Conservation (phyloP, 2,329 filamentous ascomycete species). For the Colletotrichum caudatum region DNA sequence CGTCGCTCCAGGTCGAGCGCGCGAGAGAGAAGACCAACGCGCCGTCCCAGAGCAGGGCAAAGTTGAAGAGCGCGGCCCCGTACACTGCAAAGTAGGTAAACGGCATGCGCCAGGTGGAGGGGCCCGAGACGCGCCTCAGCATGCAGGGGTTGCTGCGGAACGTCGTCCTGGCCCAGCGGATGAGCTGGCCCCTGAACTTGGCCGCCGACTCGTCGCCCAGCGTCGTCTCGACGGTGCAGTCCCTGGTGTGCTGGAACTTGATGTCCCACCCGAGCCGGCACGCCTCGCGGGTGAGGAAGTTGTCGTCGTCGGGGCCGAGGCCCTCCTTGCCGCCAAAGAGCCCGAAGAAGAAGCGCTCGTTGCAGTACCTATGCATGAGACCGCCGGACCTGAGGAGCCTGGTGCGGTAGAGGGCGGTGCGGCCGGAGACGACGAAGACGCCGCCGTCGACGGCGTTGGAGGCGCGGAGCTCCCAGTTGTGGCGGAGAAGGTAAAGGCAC, state of each 20-base stretch:
- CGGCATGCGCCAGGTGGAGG: conserved; percentile 50
- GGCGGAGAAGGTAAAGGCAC: conserved; percentile 69
- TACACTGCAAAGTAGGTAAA: conserved; percentile 71
- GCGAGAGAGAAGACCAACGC: conserved; percentile 52
- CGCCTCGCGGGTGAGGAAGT: conserved; percentile 68
- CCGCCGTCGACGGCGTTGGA: conserved; percentile 69
- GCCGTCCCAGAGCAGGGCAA: conserved; percentile 65
- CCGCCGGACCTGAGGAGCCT: conserved; percentile 58
- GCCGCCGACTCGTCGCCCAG: conserved; percentile 58
- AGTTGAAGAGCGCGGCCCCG: conserved; percentile 65
- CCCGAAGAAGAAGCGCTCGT: conserved; percentile 64
- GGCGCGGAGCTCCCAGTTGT: conserved; percentile 71
- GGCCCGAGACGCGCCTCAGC: conserved; percentile 48
- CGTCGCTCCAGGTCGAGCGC: neutral
- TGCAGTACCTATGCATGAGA: conserved; percentile 59
- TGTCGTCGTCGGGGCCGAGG: conserved; percentile 70
- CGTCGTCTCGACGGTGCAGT: conserved; percentile 63
- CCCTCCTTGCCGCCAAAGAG: conserved; percentile 53
- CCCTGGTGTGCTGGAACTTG: conserved; percentile 63
- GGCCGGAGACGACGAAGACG: conserved; percentile 68
- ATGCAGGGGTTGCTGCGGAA: conserved; percentile 67
- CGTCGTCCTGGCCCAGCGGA: conserved; percentile 69
- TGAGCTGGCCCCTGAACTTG: conserved; percentile 65
- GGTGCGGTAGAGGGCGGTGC: conserved; percentile 65
- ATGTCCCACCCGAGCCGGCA: conserved; percentile 64